Evolutionary conservation across 2,329 filamentous ascomycete species (phyloP), one percentile per base, ranked within the genome.

Genomic region (Westerdykella ornata): DNA sequence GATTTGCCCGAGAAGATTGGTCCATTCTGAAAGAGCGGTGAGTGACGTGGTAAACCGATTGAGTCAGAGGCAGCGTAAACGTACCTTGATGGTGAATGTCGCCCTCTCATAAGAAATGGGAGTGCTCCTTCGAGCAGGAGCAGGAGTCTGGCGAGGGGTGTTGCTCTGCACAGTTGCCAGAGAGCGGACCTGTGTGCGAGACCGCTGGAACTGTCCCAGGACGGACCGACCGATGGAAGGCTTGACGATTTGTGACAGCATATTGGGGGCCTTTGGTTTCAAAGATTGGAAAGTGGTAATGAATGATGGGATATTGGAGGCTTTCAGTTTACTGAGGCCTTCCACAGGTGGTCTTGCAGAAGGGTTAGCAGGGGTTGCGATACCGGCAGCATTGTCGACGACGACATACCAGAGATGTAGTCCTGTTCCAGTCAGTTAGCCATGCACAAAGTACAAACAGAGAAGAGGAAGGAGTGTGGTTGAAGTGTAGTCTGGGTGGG

Each of bases 1-100:
- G 90, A 94, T 66, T 86, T 95, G 65, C 92, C 92, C 59, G 88
- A 86, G 75, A 95, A 97, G 63, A 97, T 84, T 34, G 92, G 92
- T 47, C 92, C 92, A 72, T 95, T 88, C 81, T 88, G 61, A 45
- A 38, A 36, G 36, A 39, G 47, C 38, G 46, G 53, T 67, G 39
- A 66, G 62, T 46, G 37, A 62, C 48, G 66, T 56, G 60, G 35
- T 6, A 12, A 29, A 17, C 16, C 7, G 32, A 36, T 35, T 26
- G 18, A 37, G 32, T 16, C 33, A 30, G 19, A 33, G 22, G 6
- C 8, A 33, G 8, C 11, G 16, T 35, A n/a, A 37, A 70, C 79
- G 41, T 74, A 88, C 84, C 71, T 85, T 85, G 68, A 98, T 94
- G 50, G 90, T 97, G 62, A 98, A 86, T 44, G 92, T 97, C 49